Evolutionary conservation across 2,329 filamentous ascomycete genomes (phyloP), one percentile per base, ranked within the genome.

Genomic region (Torrubiellomyces zombiae): DNA sequence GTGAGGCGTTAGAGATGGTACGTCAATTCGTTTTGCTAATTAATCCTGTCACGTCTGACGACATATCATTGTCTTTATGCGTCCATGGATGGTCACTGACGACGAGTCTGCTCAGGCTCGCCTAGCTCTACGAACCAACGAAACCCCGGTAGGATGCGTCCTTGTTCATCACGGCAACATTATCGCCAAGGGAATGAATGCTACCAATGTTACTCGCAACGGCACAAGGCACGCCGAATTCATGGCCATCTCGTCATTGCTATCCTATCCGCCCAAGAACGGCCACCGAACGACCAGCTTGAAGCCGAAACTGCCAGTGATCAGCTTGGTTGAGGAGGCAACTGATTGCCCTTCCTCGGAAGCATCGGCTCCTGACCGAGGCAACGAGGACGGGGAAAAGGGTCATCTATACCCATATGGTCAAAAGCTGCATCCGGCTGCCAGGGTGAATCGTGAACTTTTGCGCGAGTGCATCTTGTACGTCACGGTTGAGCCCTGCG

Each of bases 141-240:
- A 98, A 56, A 95, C 91, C 2, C 89, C 89, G 1, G 89, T 98
- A 12, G 91, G 89, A 24, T 98, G 89, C 50, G 83, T 98, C 16
- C 73, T 98, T 26, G 85, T 95, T 13, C 67, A 83, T 45, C 54
- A 80, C 15, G 75, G 72, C 35, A 62, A 70, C 37, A 65, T 94
- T 34, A 83, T 98, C 36, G 85, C 81, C 20, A 68, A 67, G 34
- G 89, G 89, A 33, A 94, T 94, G 79, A 98, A 98, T 42, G 89
- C 91, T 34, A 98, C 89, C 26, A 98, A 94, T 42, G 65, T 79
- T 38, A 89, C 79, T 14, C 71, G 86, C 23, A 73, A 92, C 56
- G 89, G 89, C 21, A 95, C 89, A 23, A 73, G 85, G 14, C 89
- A 98, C 50, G 89, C 89, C 21, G 89, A 98, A 48, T 91, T 95